Conservation (phyloP, 257 asterid genomes). For the Lycium ferocissimum region DNA sequence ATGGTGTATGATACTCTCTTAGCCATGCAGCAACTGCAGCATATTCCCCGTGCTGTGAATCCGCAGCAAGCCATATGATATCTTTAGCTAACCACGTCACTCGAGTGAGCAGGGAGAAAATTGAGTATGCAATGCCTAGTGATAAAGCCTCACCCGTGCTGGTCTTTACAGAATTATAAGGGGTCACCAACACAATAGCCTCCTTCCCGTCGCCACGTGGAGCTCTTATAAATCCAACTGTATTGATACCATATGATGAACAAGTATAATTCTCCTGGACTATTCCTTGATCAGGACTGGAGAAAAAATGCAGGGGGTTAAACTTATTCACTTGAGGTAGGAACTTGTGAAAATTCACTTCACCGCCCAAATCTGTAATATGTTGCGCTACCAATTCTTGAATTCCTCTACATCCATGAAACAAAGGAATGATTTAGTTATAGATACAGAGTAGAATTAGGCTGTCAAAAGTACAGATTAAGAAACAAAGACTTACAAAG, state of each 20-base stretch:
- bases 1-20: conserved; percentile 77
- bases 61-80: conserved; percentile 95
- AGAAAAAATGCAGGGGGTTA: conserved; percentile 78
- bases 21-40: conserved; percentile 89
- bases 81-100: conserved; percentile 98
- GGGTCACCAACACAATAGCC: conserved; percentile 92
- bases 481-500: neutral
- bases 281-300: conserved; percentile 65
- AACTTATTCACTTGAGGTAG: conserved; percentile 58
- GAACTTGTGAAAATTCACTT: conserved; percentile 81
- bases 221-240: conserved; percentile 92
- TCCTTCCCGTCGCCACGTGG: conserved; percentile 96
- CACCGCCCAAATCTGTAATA: conserved; percentile 78
- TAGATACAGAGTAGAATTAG: conserved; percentile 1
- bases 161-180: conserved; percentile 74
- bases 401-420: conserved; percentile 61
- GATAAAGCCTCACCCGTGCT: conserved; percentile 80
- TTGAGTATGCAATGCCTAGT: conserved; percentile 80
- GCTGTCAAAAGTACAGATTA: neutral
- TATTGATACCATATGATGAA: conserved; percentile 71
- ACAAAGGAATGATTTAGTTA: conserved; percentile 24
- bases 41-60: conserved; percentile 88
- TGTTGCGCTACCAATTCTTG: conserved; percentile 67
- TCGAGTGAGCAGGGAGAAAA: conserved; percentile 81
- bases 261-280: conserved; percentile 63